phyloP scores from a whole-genome alignment of 768 basidiomycete species.

The Suillus sp. region DNA sequence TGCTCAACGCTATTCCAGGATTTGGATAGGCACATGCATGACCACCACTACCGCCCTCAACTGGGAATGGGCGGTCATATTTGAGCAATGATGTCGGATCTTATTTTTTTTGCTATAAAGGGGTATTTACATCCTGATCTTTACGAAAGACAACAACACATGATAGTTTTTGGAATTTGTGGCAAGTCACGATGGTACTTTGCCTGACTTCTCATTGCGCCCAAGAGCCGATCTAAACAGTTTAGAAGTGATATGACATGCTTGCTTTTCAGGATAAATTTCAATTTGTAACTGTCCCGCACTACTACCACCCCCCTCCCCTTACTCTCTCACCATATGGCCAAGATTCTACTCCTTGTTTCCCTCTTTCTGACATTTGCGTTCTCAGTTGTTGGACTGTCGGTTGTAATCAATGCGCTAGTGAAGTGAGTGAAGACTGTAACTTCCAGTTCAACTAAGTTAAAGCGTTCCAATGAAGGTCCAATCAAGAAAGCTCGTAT shows the following conservation, averaged over 20 bases:
- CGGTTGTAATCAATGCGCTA: conserved; percentile 13
- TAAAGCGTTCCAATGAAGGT: neutral
- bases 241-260: neutral
- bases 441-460: neutral
- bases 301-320: neutral
- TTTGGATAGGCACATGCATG: conserved; percentile 11
- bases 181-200: neutral
- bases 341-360: conserved; percentile 12
- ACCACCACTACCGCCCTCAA: neutral
- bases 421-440: conserved; percentile 14
- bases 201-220: neutral
- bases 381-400: conserved; percentile 25
- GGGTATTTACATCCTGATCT: neutral
- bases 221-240: neutral
- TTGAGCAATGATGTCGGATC: neutral
- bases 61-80: no score
- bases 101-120: neutral
- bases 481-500: conserved; percentile 11
- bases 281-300: neutral
- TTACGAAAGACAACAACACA: neutral
- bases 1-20: conserved; percentile 8
- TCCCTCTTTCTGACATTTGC: conserved; percentile 32
- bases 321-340: neutral
- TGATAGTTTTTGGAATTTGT: neutral
- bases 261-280: neutral